A percentile compares a stretch with the other conserved stretches of the same genome.
These are phyloP conservation scores for Sarocladium brachiariae DNA, from an alignment of 2,329 filamentous ascomycete species.

Conservation along the genomic window DNA sequence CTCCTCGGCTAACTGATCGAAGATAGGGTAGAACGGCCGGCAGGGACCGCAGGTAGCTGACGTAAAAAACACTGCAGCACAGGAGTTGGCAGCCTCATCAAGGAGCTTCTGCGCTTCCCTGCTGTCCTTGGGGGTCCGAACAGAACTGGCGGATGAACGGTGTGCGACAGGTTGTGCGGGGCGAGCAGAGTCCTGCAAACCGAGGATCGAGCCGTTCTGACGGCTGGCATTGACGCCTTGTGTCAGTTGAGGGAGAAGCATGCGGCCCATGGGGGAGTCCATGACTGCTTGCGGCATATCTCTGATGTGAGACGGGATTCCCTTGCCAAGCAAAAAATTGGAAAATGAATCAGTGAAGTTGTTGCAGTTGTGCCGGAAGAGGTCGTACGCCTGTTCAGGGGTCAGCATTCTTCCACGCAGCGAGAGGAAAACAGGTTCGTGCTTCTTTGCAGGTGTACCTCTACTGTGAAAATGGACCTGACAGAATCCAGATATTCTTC, in stretches of 20 bases:
- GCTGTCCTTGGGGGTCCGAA: slow-evolving; percentile 35
- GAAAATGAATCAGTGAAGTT: slow-evolving; percentile 93
- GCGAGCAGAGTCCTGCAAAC: slow-evolving; percentile 35
- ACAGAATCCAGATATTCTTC: slow-evolving; percentile 83
- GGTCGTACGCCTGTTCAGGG: slow-evolving; percentile 66
- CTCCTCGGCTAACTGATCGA: slow-evolving; percentile 72
- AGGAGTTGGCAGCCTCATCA: slow-evolving; percentile 56
- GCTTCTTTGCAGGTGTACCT: slow-evolving; percentile 42
- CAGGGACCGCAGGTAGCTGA: slow-evolving; percentile 81
- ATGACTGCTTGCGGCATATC: slow-evolving; percentile 81
- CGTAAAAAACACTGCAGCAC: slow-evolving; percentile 86
- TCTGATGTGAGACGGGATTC: slow-evolving; percentile 81
- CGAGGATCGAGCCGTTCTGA: slow-evolving; percentile 45
- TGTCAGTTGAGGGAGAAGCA: slow-evolving; percentile 67
- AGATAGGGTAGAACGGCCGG: slow-evolving; percentile 74
- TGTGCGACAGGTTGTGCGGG: slow-evolving; percentile 1
- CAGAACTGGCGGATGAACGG: slow-evolving; percentile 28
- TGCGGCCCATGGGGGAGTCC: slow-evolving; percentile 78
- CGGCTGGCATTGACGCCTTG: slow-evolving; percentile 44
- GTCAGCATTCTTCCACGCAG: neutral
- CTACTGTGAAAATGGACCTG: slow-evolving; percentile 71
- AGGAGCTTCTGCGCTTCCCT: slow-evolving; percentile 29
- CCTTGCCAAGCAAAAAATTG: slow-evolving; percentile 80
- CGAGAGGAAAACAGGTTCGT: no score
- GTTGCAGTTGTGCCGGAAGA: slow-evolving; percentile 92